Base-by-base conservation (phyloP, 1,284 basidiomycete genomes). In the Cystobasidium slooffiae region DNA sequence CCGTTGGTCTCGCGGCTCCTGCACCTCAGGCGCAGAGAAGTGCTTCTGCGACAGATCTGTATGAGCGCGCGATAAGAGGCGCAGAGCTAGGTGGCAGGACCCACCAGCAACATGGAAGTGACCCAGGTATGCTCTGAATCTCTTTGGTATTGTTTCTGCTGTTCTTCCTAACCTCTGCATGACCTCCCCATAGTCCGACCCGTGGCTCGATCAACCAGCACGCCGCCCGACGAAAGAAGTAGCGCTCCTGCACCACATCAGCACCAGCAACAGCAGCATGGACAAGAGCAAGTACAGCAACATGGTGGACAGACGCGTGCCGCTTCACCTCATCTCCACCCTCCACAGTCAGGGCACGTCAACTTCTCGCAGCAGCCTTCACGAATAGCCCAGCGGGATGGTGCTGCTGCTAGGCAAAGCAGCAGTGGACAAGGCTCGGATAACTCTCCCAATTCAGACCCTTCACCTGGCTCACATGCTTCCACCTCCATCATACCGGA, bases 401-500 rank as follows among this genome's bases (percentile, higher is more conserved):
- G 18, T 37, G 64, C 52, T 37, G 37, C 49, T 41, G 24, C 20
- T 9, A 47, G 64, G 20, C 18, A 20, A 47, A 22, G 37, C 10
- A 53, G 49, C 24, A 66, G 64, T 43, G 31, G 49, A 53, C 64
- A 66, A 22, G 51, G 49, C 31, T 66, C 64, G 18, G 61, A 72
- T 37, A 31, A 44, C 20, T 72, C 69, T 5, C 69, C 69, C 51
- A 58, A 22, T 20, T 61, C 69, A 6, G 61, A 72, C n/a, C 59
- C 61, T 39, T 72, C 69, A 22, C 61, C 69, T 47, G 69, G 44
- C 39, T 72, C 69, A 14, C 69, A 53, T 41, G 69, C 69, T 55
- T 72, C 69, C 20, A 72, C 69, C 8, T 52, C 37, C 39, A 62
- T 72, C 47, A 55, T 72, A 22, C 69, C 69, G 24, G 69, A 72